phyloP scores from a whole-genome alignment of 179 eudicot species.

The Heliamphora pulchella region DNA sequence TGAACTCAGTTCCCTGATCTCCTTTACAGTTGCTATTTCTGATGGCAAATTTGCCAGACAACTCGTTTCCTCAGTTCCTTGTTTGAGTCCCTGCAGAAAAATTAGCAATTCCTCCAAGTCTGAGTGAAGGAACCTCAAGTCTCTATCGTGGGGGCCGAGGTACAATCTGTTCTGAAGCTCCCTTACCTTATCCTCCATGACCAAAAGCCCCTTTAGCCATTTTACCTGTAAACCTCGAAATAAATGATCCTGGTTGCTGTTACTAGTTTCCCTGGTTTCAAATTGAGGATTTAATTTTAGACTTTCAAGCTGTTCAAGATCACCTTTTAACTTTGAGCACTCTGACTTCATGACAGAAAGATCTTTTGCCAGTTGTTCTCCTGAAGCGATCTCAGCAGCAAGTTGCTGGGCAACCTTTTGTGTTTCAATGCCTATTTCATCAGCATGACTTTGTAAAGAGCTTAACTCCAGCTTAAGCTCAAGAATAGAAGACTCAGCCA shows the following conservation, averaged over 20 bases:
- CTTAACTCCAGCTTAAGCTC: slow-evolving; percentile 64
- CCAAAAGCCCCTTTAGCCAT: slow-evolving; percentile 44
- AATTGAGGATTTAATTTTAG: slow-evolving; percentile 38
- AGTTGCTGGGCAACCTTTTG: slow-evolving; percentile 53
- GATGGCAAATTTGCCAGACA: slow-evolving; percentile 23
- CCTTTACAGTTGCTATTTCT: slow-evolving; percentile 21
- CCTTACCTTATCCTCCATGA: slow-evolving; percentile 54
- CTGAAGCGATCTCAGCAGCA: slow-evolving; percentile 55
- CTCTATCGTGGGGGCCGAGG: slow-evolving; percentile 47
- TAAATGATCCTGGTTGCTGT: slow-evolving; percentile 17
- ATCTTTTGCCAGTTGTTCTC: slow-evolving; percentile 55
- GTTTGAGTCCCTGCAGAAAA: slow-evolving; percentile 50
- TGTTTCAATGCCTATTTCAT: slow-evolving; percentile 59
- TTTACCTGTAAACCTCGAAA: slow-evolving; percentile 29
- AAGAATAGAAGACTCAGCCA: slow-evolving; percentile 61
- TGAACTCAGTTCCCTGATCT: slow-evolving; percentile 22
- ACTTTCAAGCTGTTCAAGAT: slow-evolving; percentile 47
- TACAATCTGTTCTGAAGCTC: slow-evolving; percentile 60
- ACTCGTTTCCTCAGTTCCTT: slow-evolving; percentile 31
- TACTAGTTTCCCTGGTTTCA: slow-evolving; percentile 22
- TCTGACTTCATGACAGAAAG: slow-evolving; percentile 65
- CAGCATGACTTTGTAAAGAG: slow-evolving; percentile 58
- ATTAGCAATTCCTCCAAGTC: slow-evolving; percentile 58
- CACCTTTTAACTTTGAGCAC: slow-evolving; percentile 60
- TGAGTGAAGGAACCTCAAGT: slow-evolving; percentile 42